Evolutionary conservation across 768 basidiomycete species (phyloP), one percentile per base, ranked within the genome.

Genomic region (Termitomyces titanicus): DNA sequence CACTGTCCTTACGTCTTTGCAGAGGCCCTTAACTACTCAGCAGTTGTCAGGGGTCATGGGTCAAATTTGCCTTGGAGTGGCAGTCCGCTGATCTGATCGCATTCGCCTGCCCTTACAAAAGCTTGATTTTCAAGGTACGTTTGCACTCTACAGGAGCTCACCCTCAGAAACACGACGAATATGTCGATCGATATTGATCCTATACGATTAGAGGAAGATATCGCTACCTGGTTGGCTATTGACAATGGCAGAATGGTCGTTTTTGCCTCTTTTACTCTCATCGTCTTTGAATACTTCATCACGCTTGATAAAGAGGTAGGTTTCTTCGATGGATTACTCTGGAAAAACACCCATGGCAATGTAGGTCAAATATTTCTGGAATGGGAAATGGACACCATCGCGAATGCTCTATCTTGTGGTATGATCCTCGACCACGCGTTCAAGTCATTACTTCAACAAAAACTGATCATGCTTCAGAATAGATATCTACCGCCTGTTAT

Each of bases 351-450:
- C n/a, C 13, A 15, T 34, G 4, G n/a, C 6, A 3, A 12, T 20
- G 1, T 25, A 59, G 58, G 49, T 55, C 13, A 33, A 47, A 50
- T 59, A 48, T 35, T 59, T 59, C 54, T 55, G 58, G 58, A 51
- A 37, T n/a, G 59, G 55, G 25, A 60, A 56, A 35, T 56, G 59
- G 59, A 60, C 59, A 11, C 51, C 51, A 13, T 54, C 59, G 10
- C 46, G 59, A 35, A 18, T 46, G 1, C 25, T 60, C 13, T 60
- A 60, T 34, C 55, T 60, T 20, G 20, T 52, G 34, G 59, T 60
- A 33, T n/a, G 59, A 18, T 25, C 31, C 34, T 20, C 5, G 3
- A 6, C 25, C 15, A n/a, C 34, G 7, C n/a, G n/a, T n/a, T 25
- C n/a, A n/a, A 12, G 15, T 27, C 13, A 15, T 17, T 0, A 20